These are phyloP conservation scores for Jamesozyma jinghongensis DNA, from an alignment of 805 yeast species.

Conservation along the genomic window DNA sequence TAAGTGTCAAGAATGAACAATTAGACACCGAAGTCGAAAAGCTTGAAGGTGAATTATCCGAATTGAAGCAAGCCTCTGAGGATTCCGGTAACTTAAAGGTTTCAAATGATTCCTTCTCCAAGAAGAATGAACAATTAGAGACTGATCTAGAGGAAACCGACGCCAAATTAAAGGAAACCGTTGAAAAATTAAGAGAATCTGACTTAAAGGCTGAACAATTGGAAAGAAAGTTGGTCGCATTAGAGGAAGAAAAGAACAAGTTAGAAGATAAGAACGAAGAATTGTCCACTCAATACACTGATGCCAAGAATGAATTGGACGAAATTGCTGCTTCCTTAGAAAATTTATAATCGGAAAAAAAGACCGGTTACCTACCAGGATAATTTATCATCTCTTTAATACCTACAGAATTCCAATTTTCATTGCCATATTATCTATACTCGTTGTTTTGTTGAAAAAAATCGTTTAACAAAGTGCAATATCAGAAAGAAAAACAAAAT, in stretches of 20 bases:
- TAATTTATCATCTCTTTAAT: not conserved
- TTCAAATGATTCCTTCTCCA: slow-evolving; percentile 81
- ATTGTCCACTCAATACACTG: slow-evolving; percentile 66
- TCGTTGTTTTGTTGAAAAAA: not conserved
- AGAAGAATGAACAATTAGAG: slow-evolving; percentile 86
- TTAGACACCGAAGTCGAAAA: slow-evolving; percentile 76
- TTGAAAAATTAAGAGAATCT: slow-evolving; percentile 87
- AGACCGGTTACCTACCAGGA: not conserved
- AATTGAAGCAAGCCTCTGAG: slow-evolving; percentile 72
- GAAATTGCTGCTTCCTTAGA: slow-evolving; percentile 96
- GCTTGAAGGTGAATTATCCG: slow-evolving; percentile 27
- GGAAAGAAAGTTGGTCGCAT: slow-evolving; percentile 85
- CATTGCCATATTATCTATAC: not conserved
- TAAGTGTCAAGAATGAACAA: slow-evolving; percentile 83
- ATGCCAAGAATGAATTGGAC: slow-evolving; percentile 88
- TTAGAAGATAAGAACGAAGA: slow-evolving; percentile 89
- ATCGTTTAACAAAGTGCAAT: too few species aligned
- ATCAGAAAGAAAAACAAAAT: too few species aligned
- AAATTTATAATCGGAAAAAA: slow-evolving; percentile 25
- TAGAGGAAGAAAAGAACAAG: slow-evolving; percentile 86
- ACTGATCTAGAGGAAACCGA: slow-evolving; percentile 76
- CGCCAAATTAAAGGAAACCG: slow-evolving; percentile 82
- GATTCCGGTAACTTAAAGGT: slow-evolving; percentile 83
- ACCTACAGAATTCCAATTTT: not conserved
- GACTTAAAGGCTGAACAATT: slow-evolving; percentile 94